Conservation (phyloP, 805 yeast genomes). For the Saccharomyces kudriavzevii region DNA sequence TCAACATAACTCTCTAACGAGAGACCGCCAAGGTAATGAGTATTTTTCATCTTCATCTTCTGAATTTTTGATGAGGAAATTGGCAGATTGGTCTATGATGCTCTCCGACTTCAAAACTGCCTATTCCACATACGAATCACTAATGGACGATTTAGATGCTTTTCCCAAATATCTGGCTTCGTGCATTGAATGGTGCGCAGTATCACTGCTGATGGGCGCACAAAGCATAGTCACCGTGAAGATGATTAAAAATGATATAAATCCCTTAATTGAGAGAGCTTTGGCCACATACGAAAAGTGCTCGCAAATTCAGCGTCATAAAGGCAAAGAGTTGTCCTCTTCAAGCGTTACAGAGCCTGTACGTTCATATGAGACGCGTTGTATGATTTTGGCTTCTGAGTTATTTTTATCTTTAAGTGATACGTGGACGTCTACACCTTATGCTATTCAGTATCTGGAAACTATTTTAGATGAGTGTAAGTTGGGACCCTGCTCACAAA, state of each 20-base stretch:
- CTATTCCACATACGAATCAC: slow-evolving; percentile 70
- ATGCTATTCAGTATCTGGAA: slow-evolving; percentile 37
- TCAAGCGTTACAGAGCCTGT: slow-evolving; percentile 9
- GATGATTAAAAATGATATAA: slow-evolving; percentile 37
- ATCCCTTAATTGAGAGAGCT: slow-evolving; percentile 32
- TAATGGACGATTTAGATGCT: slow-evolving; percentile 65
- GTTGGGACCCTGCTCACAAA: slow-evolving; percentile 40
- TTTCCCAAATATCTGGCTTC: slow-evolving; percentile 49
- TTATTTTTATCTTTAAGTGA: slow-evolving; percentile 43
- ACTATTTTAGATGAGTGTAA: slow-evolving; percentile 41
- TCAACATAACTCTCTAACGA: slow-evolving; percentile 20
- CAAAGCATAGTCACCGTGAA: slow-evolving; percentile 35
- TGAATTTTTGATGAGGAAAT: slow-evolving; percentile 67
- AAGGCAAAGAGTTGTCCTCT: slow-evolving; percentile 25
- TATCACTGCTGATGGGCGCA: slow-evolving; percentile 57
- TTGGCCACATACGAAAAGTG: slow-evolving; percentile 31
- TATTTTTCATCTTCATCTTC: slow-evolving; percentile 54
- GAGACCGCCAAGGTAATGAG: slow-evolving; percentile 45
- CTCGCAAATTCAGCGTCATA: slow-evolving; percentile 25
- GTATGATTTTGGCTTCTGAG: slow-evolving; percentile 61
- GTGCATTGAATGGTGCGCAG: slow-evolving; percentile 80
- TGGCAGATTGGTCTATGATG: slow-evolving; percentile 91
- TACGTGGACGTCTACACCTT: slow-evolving; percentile 36
- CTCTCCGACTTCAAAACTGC: slow-evolving; percentile 83
- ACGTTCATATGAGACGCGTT: slow-evolving; percentile 58